Conservation (phyloP, 2,329 filamentous ascomycete genomes). For the Colletotrichum siamense region DNA sequence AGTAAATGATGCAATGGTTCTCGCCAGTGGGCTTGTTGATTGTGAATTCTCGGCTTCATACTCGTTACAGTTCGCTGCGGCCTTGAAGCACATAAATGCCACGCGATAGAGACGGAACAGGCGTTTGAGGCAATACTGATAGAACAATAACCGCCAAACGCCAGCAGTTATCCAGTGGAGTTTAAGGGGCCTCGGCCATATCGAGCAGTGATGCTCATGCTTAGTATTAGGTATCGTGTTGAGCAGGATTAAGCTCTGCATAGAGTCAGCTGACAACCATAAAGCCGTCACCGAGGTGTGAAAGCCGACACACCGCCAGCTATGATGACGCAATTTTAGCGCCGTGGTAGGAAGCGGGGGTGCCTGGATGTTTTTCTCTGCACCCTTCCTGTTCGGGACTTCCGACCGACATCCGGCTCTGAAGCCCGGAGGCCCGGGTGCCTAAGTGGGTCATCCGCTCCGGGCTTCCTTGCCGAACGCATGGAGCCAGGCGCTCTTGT, state of each 20-base stretch:
- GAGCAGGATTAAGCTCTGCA: not conserved
- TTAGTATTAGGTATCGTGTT: not conserved
- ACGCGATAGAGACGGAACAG: not conserved
- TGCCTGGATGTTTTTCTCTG: not conserved
- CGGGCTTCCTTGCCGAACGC: not conserved
- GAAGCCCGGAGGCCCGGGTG: not conserved
- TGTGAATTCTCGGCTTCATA: not conserved
- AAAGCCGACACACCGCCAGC: not conserved
- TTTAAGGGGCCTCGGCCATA: not conserved
- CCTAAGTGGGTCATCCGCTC: not conserved
- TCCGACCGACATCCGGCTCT: constrained; percentile 7
- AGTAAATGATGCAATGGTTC: too few species aligned
- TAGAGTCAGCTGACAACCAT: not conserved
- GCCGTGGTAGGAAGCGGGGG: constrained; percentile 9
- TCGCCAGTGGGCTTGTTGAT: not conserved
- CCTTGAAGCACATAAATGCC: not conserved
- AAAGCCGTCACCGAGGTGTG: not conserved
- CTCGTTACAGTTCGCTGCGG: not conserved
- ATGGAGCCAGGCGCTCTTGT: not conserved
- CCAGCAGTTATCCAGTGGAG: not conserved
- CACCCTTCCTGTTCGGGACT: not conserved
- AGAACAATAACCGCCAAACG: not conserved
- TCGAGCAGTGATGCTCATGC: not conserved
- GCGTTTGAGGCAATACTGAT: rapidly evolving
- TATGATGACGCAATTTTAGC: not conserved